Conservation (phyloP, 176 grass and related monocot genomes). For the Saccharum officinarum region DNA sequence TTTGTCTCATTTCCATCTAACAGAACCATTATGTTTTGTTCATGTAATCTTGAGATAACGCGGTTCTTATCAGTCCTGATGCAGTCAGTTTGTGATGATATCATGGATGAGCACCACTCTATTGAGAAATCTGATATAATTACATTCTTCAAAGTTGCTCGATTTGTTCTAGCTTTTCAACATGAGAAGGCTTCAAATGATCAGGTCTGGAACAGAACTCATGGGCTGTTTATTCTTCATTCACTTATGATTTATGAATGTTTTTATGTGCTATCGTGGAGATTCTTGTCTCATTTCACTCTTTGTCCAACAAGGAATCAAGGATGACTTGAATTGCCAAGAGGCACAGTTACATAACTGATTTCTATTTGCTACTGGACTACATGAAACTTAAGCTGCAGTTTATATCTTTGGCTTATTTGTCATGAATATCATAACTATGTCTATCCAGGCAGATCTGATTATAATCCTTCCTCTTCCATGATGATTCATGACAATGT, state of each 20-base stretch:
- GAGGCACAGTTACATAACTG: neutral
- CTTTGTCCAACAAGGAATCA: neutral
- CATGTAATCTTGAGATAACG: slow-evolving; percentile 37
- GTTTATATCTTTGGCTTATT: slow-evolving; percentile 9
- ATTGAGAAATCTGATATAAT: slow-evolving; percentile 66
- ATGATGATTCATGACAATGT: slow-evolving; percentile 19
- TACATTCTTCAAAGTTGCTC: slow-evolving; percentile 85
- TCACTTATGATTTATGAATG: slow-evolving; percentile 17
- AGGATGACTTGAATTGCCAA: slow-evolving; percentile 24
- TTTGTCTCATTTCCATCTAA: slow-evolving; percentile 9
- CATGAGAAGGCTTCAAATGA: slow-evolving; percentile 69
- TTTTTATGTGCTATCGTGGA: slow-evolving; percentile 11
- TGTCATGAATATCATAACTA: slow-evolving; percentile 19
- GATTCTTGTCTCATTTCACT: neutral
- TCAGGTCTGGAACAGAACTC: slow-evolving; percentile 59
- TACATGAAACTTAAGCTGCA: slow-evolving; percentile 14
- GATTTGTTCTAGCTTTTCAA: slow-evolving; percentile 91
- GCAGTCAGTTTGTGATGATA: slow-evolving; percentile 85
- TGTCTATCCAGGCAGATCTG: slow-evolving; percentile 4
- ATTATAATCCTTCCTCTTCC: slow-evolving; percentile 17
- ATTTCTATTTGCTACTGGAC: slow-evolving; percentile 16
- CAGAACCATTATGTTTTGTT: slow-evolving; percentile 22
- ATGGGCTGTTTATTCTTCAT: slow-evolving; percentile 9
- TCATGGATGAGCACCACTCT: slow-evolving; percentile 66
- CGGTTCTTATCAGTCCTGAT: slow-evolving; percentile 74